Conservation (phyloP, 495 filamentous ascomycete species). For the Aspergillus haitiensis region DNA sequence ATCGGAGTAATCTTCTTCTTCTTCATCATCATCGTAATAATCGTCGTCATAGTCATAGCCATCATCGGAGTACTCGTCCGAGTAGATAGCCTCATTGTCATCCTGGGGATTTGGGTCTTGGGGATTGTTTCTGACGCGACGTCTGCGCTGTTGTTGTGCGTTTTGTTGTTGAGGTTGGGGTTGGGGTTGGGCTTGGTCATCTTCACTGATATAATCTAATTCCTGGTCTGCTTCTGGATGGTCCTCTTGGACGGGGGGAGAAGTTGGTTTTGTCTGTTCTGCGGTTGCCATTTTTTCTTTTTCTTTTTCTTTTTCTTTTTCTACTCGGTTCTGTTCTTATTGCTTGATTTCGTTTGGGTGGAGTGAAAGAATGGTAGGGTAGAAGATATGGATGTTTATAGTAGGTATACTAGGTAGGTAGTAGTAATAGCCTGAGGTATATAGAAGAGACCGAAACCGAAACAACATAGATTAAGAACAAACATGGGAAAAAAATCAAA, state of each 20-base stretch:
- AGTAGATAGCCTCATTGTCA: slow-evolving; percentile 55
- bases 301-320: slow-evolving; percentile 13
- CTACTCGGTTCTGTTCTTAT: no score
- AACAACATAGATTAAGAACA: not conserved
- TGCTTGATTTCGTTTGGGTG: not conserved
- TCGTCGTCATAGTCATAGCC: slow-evolving; percentile 41
- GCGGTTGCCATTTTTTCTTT: slow-evolving; percentile 39
- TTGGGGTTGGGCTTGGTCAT: slow-evolving; percentile 29
- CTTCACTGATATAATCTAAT: slow-evolving; percentile 34
- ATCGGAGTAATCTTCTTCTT: slow-evolving; percentile 29
- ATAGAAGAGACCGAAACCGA: not conserved
- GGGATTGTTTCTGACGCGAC: slow-evolving; percentile 37
- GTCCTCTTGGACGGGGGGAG: slow-evolving; percentile 38
- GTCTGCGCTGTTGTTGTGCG: slow-evolving; percentile 14
- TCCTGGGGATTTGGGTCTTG: slow-evolving; percentile 37
- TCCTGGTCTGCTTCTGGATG: slow-evolving; percentile 44
- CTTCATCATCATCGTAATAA: slow-evolving; percentile 26
- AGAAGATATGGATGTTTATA: slow-evolving; percentile 3
- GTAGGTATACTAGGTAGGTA: not conserved
- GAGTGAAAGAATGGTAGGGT: slow-evolving; percentile 2
- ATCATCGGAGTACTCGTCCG: slow-evolving; percentile 53
- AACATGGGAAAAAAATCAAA: not conserved
- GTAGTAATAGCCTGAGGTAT: not conserved
- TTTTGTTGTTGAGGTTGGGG: slow-evolving; percentile 18
- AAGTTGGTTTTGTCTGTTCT: slow-evolving; percentile 40